Conservation (phyloP, 306 rosid species). For the Crataegus laevigata region DNA sequence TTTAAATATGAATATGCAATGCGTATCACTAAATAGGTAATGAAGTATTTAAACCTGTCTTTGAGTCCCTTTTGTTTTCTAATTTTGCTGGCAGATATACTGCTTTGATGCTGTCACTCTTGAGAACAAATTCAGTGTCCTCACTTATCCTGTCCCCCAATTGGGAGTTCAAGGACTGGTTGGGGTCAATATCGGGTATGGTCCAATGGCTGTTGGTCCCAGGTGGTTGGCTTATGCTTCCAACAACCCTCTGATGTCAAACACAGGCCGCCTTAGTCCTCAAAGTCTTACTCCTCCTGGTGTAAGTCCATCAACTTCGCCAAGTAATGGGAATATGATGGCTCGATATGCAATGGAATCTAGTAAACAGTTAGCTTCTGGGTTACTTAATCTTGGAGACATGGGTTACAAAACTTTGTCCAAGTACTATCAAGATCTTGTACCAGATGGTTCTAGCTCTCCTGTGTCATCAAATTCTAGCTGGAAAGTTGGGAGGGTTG, state of each 20-base stretch:
- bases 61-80: slow-evolving; percentile 9
- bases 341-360: slow-evolving; percentile 99
- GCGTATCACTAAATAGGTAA: slow-evolving; percentile 8
- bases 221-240: slow-evolving; percentile 96
- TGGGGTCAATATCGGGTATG: slow-evolving; percentile 87
- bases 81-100: slow-evolving; percentile 63
- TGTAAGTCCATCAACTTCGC: slow-evolving; percentile 93
- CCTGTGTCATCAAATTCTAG: slow-evolving; percentile 73
- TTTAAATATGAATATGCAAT: slow-evolving; percentile 10
- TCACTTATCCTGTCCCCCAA: slow-evolving; percentile 92
- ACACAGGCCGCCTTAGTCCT: slow-evolving; percentile 73
- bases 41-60: slow-evolving; percentile 17
- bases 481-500: slow-evolving; percentile 71
- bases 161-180: slow-evolving; percentile 80
- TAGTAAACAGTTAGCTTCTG: slow-evolving; percentile 89
- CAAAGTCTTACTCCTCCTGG: slow-evolving; percentile 84
- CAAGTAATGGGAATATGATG: slow-evolving; percentile 74
- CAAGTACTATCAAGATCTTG: slow-evolving; percentile 81
- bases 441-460: slow-evolving; percentile 87
- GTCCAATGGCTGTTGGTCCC: slow-evolving; percentile 95
- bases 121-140: slow-evolving; percentile 87
- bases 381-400: slow-evolving; percentile 79
- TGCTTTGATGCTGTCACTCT: slow-evolving; percentile 96
- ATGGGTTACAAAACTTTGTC: slow-evolving; percentile 91
- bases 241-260: slow-evolving; percentile 64